phyloP scores from a whole-genome alignment of 208 protist species.

The Zelonia costaricensis region DNA sequence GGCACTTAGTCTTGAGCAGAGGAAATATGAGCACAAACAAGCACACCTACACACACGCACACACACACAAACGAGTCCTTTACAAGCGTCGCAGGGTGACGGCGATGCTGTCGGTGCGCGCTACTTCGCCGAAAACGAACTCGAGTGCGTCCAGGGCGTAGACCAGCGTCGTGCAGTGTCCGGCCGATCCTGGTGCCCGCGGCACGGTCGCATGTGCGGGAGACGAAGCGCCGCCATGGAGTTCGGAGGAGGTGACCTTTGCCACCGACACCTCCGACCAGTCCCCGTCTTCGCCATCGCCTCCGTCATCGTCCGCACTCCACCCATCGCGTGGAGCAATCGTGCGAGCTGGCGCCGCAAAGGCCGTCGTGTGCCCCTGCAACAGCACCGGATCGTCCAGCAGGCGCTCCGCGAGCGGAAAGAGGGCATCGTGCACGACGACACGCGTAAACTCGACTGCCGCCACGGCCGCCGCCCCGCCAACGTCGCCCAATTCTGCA shows the following conservation, averaged over 20 bases:
- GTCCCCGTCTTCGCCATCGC: conserved; percentile 4
- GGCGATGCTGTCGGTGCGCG: conserved; percentile 11
- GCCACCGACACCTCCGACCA: conserved; percentile 12
- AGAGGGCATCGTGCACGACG: conserved; percentile 20
- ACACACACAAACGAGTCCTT: neutral
- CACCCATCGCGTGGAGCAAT: neutral
- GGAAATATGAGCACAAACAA: no score
- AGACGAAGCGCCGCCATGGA: neutral
- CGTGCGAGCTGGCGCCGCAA: neutral
- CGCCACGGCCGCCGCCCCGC: neutral
- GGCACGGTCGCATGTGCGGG: neutral
- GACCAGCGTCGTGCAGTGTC: conserved; percentile 1
- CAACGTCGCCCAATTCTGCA: neutral
- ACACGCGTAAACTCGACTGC: conserved; percentile 6
- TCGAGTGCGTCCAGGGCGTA: conserved; percentile 21
- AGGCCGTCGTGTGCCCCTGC: neutral
- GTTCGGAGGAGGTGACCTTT: no score
- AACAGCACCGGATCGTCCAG: conserved; percentile 13
- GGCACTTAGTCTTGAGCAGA: no score
- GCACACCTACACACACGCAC: no score
- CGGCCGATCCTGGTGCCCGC: no score
- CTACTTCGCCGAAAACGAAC: conserved; percentile 2
- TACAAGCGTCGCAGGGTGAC: conserved; percentile 23
- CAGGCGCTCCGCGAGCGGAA: conserved; percentile 22
- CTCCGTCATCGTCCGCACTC: neutral